Evolutionary conservation across 768 basidiomycete genomes (phyloP).

Genomic region (Naganishia kalamii): DNA sequence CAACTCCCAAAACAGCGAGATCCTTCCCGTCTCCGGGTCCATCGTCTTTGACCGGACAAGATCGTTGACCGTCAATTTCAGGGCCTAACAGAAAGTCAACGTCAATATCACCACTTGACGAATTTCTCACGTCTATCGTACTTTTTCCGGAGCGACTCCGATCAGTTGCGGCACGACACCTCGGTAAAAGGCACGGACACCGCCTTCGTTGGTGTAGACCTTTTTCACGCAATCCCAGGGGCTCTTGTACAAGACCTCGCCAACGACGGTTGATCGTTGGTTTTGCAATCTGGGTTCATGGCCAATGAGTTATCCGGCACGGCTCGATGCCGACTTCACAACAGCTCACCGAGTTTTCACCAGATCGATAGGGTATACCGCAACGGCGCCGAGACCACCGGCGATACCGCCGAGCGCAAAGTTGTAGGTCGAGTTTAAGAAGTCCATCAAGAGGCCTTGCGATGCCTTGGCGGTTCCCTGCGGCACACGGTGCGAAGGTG

Average conservation of each 20-base stretch:
- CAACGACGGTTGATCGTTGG: conserved; percentile 91
- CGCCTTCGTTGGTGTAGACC: conserved; percentile 92
- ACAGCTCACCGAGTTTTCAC: conserved; percentile 60
- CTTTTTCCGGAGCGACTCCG: conserved; percentile 50
- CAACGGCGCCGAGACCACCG: conserved; percentile 87
- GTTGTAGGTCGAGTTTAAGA: conserved; percentile 71
- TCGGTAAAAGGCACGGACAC: conserved; percentile 73
- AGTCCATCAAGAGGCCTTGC: conserved; percentile 50
- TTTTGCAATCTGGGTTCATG: conserved; percentile 77
- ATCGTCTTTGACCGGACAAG: conserved; percentile 72
- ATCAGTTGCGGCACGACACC: conserved; percentile 91
- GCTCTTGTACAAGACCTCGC: conserved; percentile 94
- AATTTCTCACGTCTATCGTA: background rate
- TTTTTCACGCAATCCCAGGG: conserved; percentile 88
- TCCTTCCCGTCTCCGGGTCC: conserved; percentile 93
- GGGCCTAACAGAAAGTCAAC: conserved; percentile 55
- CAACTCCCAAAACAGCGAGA: conserved; percentile 83
- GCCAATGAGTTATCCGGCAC: background rate
- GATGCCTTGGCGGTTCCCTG: conserved; percentile 15
- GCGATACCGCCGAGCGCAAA: conserved; percentile 82
- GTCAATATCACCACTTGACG: background rate
- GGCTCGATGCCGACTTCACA: background rate
- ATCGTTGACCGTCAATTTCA: conserved; percentile 96
- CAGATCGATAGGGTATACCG: conserved; percentile 78
- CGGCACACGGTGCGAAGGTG: conserved; percentile 28